Conservation (phyloP, 306 rosid species). For the Corylus heterophylla region DNA sequence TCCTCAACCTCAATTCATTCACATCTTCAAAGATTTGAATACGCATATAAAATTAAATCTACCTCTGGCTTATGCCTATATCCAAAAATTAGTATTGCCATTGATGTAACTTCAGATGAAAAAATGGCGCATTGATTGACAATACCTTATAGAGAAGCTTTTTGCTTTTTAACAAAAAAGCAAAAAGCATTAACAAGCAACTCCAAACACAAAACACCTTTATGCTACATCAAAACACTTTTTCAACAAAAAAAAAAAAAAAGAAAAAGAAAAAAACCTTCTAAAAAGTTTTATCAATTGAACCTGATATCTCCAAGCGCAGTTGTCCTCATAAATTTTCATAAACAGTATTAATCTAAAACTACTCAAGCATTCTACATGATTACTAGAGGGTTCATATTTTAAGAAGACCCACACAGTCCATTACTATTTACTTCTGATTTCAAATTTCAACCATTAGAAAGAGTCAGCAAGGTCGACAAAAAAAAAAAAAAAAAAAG, state of each 20-base stretch:
- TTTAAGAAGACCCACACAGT: not conserved
- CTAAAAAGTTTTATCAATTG: too few species aligned
- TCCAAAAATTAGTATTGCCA: not conserved
- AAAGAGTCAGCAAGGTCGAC: not conserved
- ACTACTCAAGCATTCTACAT: not conserved
- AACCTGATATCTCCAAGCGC: not conserved
- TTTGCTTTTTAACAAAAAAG: too few species aligned
- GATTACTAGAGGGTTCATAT: not conserved
- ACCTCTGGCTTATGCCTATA: not conserved
- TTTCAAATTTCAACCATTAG: not conserved
- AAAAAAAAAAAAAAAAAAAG: not conserved
- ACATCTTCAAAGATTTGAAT: not conserved
- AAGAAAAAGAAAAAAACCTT: too few species aligned
- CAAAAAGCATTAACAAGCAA: too few species aligned
- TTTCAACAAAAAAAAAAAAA: too few species aligned
- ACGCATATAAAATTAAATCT: not conserved
- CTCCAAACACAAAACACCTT: too few species aligned
- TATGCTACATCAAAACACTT: too few species aligned
- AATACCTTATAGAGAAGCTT: too few species aligned
- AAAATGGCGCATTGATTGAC: not conserved
- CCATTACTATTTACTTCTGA: not conserved
- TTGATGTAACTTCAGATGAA: not conserved
- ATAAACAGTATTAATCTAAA: not conserved
- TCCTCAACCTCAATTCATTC: not conserved
- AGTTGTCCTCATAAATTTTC: not conserved